Conservation (phyloP, 441 rosid species). For the Syzygium malaccense region DNA sequence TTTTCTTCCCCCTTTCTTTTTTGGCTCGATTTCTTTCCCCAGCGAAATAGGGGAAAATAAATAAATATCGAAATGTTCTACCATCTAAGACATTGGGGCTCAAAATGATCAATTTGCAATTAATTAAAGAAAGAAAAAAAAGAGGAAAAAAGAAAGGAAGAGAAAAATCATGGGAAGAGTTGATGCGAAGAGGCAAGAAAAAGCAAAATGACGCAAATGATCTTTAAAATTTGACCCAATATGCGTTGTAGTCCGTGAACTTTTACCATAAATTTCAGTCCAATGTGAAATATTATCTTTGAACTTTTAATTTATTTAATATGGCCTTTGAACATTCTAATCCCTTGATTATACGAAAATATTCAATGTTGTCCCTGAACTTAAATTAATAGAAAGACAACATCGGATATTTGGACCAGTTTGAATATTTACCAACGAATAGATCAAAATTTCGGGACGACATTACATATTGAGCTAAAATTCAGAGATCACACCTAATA, state of each 20-base stretch:
- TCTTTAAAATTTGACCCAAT: neutral
- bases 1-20: neutral
- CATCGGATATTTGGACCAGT: too few species aligned
- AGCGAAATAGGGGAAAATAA: neutral
- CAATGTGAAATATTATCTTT: fast-evolving
- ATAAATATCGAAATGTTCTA: neutral
- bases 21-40: neutral
- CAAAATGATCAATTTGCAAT: neutral
- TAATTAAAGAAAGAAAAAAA: neutral
- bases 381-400: neutral
- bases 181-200: neutral
- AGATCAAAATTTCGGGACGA: neutral
- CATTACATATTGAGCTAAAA: fast-evolving
- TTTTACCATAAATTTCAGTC: fast-evolving
- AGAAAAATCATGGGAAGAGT: neutral
- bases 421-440: too few species aligned
- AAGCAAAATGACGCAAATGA: neutral
- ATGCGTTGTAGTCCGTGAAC: fast-evolving
- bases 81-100: neutral
- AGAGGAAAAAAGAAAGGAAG: neutral
- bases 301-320: neutral
- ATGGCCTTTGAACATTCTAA: too few species aligned
- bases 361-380: neutral
- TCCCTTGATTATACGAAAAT: too few species aligned
- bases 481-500: fast-evolving